These are phyloP conservation scores for Fusarium tuaranense DNA, from an alignment of 2,329 filamentous ascomycete genomes.

Conservation along the genomic window DNA sequence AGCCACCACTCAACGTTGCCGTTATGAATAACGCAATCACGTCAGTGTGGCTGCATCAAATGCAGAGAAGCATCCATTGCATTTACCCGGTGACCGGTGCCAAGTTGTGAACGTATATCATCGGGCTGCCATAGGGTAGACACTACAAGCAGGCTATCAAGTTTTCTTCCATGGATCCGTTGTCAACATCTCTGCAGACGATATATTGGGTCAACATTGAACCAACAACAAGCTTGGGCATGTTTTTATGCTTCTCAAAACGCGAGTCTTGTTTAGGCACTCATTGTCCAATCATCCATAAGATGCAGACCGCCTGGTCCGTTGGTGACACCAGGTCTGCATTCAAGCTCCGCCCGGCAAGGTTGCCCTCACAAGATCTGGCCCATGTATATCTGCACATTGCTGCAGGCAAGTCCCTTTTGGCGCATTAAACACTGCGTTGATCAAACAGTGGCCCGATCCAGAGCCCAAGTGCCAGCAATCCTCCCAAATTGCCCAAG, in stretches of 20 bases:
- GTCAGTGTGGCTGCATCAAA: constrained; percentile 12
- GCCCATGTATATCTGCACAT: not conserved
- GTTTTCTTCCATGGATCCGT: not conserved
- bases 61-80: constrained; percentile 7
- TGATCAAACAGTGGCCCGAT: not conserved
- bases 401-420: not conserved
- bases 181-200: not conserved
- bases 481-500: not conserved
- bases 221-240: not conserved
- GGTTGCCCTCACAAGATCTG: not conserved
- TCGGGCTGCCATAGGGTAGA: not conserved
- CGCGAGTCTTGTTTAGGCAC: not conserved
- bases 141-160: not conserved
- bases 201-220: not conserved
- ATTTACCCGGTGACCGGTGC: not conserved
- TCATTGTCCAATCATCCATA: not conserved
- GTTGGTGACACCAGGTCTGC: not conserved
- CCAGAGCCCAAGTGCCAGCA: not conserved
- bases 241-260: not conserved
- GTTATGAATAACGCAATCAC: constrained; percentile 6
- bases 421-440: not conserved
- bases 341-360: not conserved
- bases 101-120: not conserved
- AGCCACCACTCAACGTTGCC: not conserved
- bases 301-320: not conserved